Base-by-base conservation (phyloP, 768 basidiomycete species). In the Lactarius indigo region DNA sequence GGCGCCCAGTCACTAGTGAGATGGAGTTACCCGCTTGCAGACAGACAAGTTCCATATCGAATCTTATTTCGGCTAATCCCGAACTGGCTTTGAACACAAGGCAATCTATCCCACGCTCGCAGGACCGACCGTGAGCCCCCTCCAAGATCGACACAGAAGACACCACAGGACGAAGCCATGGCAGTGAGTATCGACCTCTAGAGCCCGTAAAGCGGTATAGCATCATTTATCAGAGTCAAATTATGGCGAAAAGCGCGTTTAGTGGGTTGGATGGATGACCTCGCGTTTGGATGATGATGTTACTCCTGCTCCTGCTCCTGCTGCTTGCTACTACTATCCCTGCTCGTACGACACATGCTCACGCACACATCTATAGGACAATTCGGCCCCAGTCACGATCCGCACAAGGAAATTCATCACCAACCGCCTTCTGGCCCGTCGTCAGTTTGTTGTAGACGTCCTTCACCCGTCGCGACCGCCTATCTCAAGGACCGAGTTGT, bases 401-500 rank as follows among this genome's bases (percentile, higher is more conserved):
- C 93, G 97, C 75, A 97, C 97, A 63, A 92, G 96, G 79, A 98
- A 99, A 85, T 98, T 98, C 84, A 92, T 98, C 80, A 97, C 96
- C 77, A 99, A 99, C 87, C 94, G 95, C 68, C 91, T 99, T 71
- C 83, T 99, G 59, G 88, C 92, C 73, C 92, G 97, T 73, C 92
- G 93, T 75, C 97, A 98, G 84, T 96, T 98, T 76, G 85, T 98
- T 73, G 85, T 98, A 71, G 94, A 96, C 73, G 86, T 96, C 72
- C 87, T 97, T 72, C 97, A 99, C 81, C 96, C 96, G n/a, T 89
- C 86, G 64, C 92, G 95, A 65, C 79, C 97, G 68, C 98, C 96
- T 78, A 92, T 98, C 76, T 89, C 96, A 75, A 94, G 92, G 81
- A 80, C 85, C 61, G 96, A 98, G 73, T 85, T 99, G 72, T 84